Percentiles rank a stretch among this genome's conserved stretches.
phyloP scores from a whole-genome alignment of 305 asterid species.

The Fraxinus ornus region DNA sequence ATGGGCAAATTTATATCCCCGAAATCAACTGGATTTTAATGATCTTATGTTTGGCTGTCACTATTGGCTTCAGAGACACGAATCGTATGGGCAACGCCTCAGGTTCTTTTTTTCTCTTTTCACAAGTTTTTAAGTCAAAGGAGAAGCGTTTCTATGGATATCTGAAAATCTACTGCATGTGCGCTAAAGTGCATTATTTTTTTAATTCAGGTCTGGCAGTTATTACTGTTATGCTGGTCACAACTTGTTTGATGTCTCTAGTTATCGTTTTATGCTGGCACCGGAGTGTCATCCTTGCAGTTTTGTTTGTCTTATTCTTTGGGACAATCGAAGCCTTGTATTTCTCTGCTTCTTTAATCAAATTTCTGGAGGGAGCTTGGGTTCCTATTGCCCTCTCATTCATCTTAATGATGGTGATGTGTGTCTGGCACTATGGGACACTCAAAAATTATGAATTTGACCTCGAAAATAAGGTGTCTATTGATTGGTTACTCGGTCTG shows the following conservation, averaged over 20 bases:
- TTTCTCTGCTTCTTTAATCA: slow-evolving; percentile 83
- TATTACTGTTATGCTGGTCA: slow-evolving; percentile 94
- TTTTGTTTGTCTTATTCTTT: slow-evolving; percentile 68
- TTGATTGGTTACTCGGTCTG: slow-evolving; percentile 83
- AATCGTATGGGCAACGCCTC: slow-evolving; percentile 86
- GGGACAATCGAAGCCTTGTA: slow-evolving; percentile 80
- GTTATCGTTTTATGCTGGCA: slow-evolving; percentile 89
- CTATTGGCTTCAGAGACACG: slow-evolving; percentile 87
- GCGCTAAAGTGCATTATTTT: not conserved
- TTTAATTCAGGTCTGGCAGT: slow-evolving; percentile 71
- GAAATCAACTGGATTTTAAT: slow-evolving; percentile 92
- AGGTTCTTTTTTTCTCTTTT: slow-evolving; percentile 34
- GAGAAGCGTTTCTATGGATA: not conserved
- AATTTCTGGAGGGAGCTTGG: slow-evolving; percentile 95
- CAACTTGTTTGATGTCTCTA: slow-evolving; percentile 96
- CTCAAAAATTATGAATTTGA: slow-evolving; percentile 79
- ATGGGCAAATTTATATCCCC: slow-evolving; percentile 96
- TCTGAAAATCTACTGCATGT: not conserved
- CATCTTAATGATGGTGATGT: slow-evolving; percentile 76
- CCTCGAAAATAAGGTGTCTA: slow-evolving; percentile 81
- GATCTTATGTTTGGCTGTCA: slow-evolving; percentile 82
- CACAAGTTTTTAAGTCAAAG: not conserved
- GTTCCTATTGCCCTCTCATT: slow-evolving; percentile 77
- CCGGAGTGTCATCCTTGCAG: slow-evolving; percentile 60
- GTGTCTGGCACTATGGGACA: slow-evolving; percentile 84